Conservation (phyloP, 129 eudicot species). For the Pulicaria dysenterica region DNA sequence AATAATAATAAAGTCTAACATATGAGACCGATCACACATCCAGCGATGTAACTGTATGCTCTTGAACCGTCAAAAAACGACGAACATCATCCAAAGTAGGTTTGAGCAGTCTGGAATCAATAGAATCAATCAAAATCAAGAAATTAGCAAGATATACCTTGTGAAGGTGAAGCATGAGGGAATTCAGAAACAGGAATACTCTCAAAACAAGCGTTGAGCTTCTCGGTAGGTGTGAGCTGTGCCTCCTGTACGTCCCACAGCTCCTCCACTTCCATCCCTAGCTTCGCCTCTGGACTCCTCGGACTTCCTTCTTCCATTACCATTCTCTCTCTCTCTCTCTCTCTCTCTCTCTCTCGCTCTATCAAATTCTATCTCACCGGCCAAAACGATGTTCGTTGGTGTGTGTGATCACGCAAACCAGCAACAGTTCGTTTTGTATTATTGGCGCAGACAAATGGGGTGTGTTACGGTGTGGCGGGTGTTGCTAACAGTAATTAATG, state of each 20-base stretch:
- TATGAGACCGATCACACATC: constrained; percentile 21
- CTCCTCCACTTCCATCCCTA: constrained; percentile 84
- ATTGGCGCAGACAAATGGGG: constrained; percentile 30
- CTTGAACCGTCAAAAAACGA: not conserved
- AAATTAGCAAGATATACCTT: constrained; percentile 38
- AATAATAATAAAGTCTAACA: not conserved
- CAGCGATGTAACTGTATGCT: constrained; percentile 11
- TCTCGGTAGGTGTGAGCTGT: constrained; percentile 81
- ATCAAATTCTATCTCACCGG: not conserved
- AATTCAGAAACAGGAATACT: constrained; percentile 87
- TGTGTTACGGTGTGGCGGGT: constrained; percentile 17
- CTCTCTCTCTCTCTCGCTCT: constrained; percentile 19
- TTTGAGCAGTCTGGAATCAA: constrained; percentile 1
- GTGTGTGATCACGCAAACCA: constrained; percentile 19
- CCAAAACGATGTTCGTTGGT: constrained; percentile 14
- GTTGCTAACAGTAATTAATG: not conserved
- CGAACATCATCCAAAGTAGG: constrained; percentile 5
- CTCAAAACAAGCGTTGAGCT: constrained; percentile 95
- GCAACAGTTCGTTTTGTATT: constrained; percentile 23
- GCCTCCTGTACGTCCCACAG: constrained; percentile 85
- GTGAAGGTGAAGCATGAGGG: constrained; percentile 77
- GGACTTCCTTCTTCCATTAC: constrained; percentile 49
- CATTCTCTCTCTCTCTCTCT: constrained; percentile 43
- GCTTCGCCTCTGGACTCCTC: constrained; percentile 84
- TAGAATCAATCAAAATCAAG: not conserved